Percentiles rank a stretch among this genome's conserved stretches.
Conservation (phyloP, 179 eudicot species). For the Beta lomatogona region DNA sequence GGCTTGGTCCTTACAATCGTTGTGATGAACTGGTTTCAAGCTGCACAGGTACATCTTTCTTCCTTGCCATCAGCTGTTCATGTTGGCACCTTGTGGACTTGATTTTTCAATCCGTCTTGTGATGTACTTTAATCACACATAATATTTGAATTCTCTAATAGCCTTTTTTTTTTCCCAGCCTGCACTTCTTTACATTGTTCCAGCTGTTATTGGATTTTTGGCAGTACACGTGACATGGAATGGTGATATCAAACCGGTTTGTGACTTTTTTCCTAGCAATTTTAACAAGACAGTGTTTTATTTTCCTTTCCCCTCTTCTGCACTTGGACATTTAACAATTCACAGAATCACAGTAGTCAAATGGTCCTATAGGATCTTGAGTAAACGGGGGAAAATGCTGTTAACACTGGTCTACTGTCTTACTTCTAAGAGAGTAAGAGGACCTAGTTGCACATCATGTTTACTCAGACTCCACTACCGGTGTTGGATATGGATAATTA, state of each 20-base stretch:
- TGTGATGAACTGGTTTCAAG: constrained; percentile 99
- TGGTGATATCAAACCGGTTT: constrained; percentile 84
- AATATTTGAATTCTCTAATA: not conserved
- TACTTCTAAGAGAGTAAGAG: too few species aligned
- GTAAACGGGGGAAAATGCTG: not conserved
- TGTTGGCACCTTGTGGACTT: not conserved
- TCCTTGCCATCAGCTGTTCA: not conserved
- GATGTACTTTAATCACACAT: not conserved
- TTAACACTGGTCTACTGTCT: not conserved
- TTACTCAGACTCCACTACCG: too few species aligned
- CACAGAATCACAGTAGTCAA: too few species aligned
- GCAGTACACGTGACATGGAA: constrained; percentile 87
- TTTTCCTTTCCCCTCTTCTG: not conserved
- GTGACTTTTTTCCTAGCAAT: constrained; percentile 26
- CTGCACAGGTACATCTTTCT: constrained; percentile 75
- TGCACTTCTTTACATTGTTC: constrained; percentile 93
- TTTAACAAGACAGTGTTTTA: not conserved
- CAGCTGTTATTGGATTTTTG: constrained; percentile 90
- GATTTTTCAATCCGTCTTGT: not conserved
- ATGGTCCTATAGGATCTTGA: not conserved
- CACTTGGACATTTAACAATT: not conserved
- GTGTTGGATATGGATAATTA: not conserved
- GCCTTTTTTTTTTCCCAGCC: constrained; percentile 61
- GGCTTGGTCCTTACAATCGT: constrained; percentile 83
- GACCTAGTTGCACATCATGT: not conserved